Percentiles rank a stretch among this genome's conserved stretches.
These are phyloP conservation scores for Kwoniella dendrophila DNA, from an alignment of 768 basidiomycete genomes.

Conservation along the genomic window DNA sequence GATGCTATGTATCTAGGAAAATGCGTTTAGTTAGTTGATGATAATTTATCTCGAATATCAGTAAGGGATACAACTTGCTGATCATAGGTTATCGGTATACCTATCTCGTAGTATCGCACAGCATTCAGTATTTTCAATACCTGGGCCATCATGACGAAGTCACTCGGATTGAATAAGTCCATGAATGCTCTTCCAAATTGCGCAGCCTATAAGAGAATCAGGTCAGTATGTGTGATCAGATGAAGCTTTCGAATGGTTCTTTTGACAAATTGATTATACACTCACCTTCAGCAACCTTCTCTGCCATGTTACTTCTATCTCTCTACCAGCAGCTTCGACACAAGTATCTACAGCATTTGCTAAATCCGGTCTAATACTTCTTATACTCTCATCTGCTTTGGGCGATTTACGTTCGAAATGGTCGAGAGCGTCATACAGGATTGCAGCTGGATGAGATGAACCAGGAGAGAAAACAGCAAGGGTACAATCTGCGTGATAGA, in stretches of 20 bases:
- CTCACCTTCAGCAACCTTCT: constrained; percentile 75
- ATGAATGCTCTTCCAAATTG: constrained; percentile 93
- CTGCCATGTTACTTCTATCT: constrained; percentile 91
- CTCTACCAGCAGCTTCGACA: constrained; percentile 87
- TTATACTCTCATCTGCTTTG: constrained; percentile 89
- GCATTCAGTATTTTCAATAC: constrained; percentile 92
- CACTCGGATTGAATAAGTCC: constrained; percentile 86
- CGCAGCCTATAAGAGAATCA: constrained; percentile 67
- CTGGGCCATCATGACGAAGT: constrained; percentile 90
- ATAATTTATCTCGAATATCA: not conserved
- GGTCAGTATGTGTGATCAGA: not conserved
- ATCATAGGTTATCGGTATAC: constrained; percentile 86
- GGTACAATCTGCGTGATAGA: constrained; percentile 64
- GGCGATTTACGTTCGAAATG: constrained; percentile 80
- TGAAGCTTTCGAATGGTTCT: not conserved
- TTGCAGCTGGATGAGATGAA: constrained; percentile 86
- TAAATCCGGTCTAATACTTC: constrained; percentile 82
- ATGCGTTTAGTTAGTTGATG: not conserved
- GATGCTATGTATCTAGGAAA: constrained; percentile 72
- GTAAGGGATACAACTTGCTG: constrained; percentile 64
- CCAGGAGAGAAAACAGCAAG: constrained; percentile 87
- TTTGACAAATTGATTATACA: no score
- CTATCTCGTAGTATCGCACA: constrained; percentile 85
- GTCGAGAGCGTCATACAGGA: constrained; percentile 89
- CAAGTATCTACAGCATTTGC: constrained; percentile 85